A percentile compares a stretch with the other conserved stretches of the same genome.
These are phyloP conservation scores for Penicillium sp. DNA, from an alignment of 2,329 filamentous ascomycete species.

Conservation along the genomic window DNA sequence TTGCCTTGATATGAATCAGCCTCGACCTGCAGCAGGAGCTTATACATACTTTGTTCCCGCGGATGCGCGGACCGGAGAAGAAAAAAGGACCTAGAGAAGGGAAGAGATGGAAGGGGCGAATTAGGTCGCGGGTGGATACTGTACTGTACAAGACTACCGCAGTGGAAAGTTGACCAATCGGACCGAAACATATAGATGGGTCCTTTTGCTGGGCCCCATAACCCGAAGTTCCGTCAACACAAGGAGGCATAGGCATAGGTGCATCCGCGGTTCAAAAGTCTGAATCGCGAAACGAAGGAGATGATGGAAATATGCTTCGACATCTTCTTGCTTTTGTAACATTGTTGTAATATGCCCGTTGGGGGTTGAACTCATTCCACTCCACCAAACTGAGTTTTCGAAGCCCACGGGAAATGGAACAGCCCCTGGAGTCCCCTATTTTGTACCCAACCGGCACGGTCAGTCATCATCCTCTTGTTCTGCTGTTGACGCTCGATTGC, in stretches of 20 bases:
- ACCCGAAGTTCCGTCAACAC: neutral
- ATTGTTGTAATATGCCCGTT: too few species aligned
- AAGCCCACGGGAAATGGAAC: neutral
- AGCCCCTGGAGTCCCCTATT: neutral
- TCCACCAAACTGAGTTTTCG: neutral
- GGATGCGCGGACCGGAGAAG: neutral
- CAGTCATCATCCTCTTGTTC: too few species aligned
- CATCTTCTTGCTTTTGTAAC: too few species aligned
- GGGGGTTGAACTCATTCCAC: too few species aligned
- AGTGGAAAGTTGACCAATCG: neutral
- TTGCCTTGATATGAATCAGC: neutral
- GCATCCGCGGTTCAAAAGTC: too few species aligned
- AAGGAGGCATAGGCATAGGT: neutral
- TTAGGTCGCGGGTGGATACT: neutral
- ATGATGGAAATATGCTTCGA: too few species aligned
- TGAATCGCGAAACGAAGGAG: too few species aligned
- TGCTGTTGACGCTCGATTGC: too few species aligned
- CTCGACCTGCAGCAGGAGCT: neutral
- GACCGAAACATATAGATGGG: neutral
- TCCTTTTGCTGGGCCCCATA: slow-evolving; percentile 1
- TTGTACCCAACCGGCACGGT: too few species aligned
- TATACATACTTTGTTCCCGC: neutral
- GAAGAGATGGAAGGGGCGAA: neutral
- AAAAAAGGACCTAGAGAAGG: too few species aligned
- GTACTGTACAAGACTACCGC: neutral